Base-by-base conservation (phyloP, 495 filamentous ascomycete genomes). In the Neurospora tetraspora region DNA sequence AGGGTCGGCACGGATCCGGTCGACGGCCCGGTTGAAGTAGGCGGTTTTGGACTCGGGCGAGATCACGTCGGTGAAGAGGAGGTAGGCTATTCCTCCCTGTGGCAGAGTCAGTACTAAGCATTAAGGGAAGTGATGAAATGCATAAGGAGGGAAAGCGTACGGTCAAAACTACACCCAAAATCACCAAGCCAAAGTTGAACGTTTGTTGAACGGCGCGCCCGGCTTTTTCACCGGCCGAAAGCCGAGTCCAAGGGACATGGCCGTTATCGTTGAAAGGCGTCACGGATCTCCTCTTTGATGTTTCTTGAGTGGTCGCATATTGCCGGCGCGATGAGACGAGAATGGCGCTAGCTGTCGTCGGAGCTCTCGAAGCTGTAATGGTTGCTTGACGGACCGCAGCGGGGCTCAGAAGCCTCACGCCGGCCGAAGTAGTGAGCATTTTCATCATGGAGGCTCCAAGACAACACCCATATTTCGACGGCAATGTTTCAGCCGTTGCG, bases 31-130 rank as follows among this genome's bases (percentile, higher is more conserved):
- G 81, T 96, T 97, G 83, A 96, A 99, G 80, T 96, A 91, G 76
- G 88, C 89, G 36, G 91, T 93, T 79, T 91, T 91, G 81, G 92
- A 94, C 79, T 95, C 91, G 3, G 92, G 89, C 14, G 92, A 91
- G 79, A 98, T 91, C 23, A 98, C 92, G 69, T 99, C 96, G 11
- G 86, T 85, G 79, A 93, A 98, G 39, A 99, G 86, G 42, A 97
- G 82, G 73, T 91, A 92, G 73, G 88, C 85, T 23, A 97, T 90
- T 42, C 90, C 89, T 75, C 90, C 90, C 93, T 94, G 53, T 65
- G 27, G 5, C 18, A 37, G 10, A 11, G 53, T 69, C 20, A 61
- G 45, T 71, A 18, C 34, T 20, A 37, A 23, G 8, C 11, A 16
- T 6, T 0, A 16, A 18, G 27, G 16, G 11, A 9, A 23, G 34